Conservation (phyloP, 306 rosid species). For the Coriaria nepalensis region DNA sequence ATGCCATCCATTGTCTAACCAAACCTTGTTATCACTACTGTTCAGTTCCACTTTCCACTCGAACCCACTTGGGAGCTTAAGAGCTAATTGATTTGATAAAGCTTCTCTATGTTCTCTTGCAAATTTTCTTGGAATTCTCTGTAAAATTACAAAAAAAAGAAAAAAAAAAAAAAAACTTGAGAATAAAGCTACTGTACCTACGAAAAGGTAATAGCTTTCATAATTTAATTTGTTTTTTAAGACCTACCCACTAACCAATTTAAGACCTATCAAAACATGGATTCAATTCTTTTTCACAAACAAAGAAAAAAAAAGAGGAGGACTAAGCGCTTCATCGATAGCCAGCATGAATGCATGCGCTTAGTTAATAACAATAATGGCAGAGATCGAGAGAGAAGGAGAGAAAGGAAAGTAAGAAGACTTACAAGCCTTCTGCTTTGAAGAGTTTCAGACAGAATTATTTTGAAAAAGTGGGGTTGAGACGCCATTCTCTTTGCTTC, state of each 20-base stretch:
- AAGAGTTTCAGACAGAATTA: neutral
- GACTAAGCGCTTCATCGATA: too few species aligned
- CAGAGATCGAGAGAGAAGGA: too few species aligned
- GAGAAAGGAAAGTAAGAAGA: neutral
- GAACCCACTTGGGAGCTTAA: constrained; percentile 20
- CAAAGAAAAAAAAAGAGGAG: too few species aligned
- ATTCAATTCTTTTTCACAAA: too few species aligned
- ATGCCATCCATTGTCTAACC: constrained; percentile 27
- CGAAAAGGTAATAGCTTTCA: too few species aligned
- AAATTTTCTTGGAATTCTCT: constrained; percentile 19
- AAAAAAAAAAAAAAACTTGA: too few species aligned
- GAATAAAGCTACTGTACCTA: neutral
- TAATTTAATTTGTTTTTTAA: too few species aligned
- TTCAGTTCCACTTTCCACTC: constrained; percentile 9
- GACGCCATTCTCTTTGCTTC: neutral
- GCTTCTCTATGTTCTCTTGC: constrained; percentile 14
- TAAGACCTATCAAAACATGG: too few species aligned
- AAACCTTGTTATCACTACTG: constrained; percentile 7
- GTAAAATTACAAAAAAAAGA: constrained; percentile 1
- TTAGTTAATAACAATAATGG: too few species aligned
- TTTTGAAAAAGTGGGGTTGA: neutral
- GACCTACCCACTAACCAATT: too few species aligned
- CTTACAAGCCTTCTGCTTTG: neutral
- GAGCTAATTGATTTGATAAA: neutral
- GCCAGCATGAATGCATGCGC: neutral